Conservation (phyloP, 2,329 filamentous ascomycete species). For the Nothomitra cinnamomea region DNA sequence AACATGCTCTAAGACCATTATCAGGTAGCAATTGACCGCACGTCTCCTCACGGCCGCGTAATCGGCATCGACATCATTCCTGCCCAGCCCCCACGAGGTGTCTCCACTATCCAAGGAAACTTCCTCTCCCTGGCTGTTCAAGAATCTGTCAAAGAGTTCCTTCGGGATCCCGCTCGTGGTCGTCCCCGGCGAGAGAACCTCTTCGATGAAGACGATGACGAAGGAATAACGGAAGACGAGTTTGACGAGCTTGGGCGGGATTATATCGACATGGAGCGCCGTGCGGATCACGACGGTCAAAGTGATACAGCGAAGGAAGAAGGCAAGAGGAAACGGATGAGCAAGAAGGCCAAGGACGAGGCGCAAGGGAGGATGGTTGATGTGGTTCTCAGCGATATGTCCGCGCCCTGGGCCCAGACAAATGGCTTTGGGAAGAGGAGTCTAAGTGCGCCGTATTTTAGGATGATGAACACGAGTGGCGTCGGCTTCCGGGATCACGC, state of each 20-base stretch:
- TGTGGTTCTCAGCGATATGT: conserved; percentile 98
- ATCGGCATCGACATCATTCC: conserved; percentile 91
- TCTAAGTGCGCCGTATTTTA: conserved; percentile 88
- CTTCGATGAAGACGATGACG: conserved; percentile 9
- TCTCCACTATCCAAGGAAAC: conserved; percentile 90
- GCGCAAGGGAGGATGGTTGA: conserved; percentile 50
- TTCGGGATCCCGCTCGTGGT: conserved; percentile 45
- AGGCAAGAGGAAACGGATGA: conserved; percentile 11
- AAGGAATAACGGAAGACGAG: conserved; percentile 21
- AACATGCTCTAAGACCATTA: neutral
- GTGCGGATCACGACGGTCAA: conserved; percentile 19
- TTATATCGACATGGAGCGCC: conserved; percentile 49
- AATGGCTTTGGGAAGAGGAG: conserved; percentile 67
- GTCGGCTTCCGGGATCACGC: conserved; percentile 73
- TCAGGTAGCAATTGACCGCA: conserved; percentile 66
- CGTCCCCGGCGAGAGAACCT: conserved; percentile 24
- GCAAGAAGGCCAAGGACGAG: conserved; percentile 19
- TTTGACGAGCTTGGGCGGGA: conserved; percentile 30
- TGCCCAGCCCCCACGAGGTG: conserved; percentile 73
- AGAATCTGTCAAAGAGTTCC: conserved; percentile 57
- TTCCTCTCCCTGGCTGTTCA: conserved; percentile 66
- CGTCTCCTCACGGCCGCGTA: conserved; percentile 58
- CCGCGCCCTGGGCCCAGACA: conserved; percentile 79
- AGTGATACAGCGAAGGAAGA: conserved; percentile 12
- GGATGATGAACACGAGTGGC: conserved; percentile 99